These are phyloP conservation scores for Musa balbisiana DNA, from an alignment of 202 grass and related monocot species.

Conservation along the genomic window DNA sequence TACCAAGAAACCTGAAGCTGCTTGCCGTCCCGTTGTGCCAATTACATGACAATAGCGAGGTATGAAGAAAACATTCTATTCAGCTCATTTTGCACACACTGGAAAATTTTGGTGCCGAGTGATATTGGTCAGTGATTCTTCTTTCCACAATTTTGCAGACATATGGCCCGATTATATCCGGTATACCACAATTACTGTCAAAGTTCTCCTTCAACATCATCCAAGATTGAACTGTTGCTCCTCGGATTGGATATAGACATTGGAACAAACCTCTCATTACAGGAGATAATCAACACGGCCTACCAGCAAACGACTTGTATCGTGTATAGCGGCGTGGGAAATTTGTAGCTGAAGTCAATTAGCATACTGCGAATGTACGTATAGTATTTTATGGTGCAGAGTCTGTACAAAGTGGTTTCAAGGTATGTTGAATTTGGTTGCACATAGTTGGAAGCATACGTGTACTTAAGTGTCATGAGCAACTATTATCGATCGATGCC, in stretches of 20 bases:
- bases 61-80: background rate
- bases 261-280: too few relatives aligned
- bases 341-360: too few relatives aligned
- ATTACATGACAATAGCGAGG: constrained; percentile 45
- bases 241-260: too few relatives aligned
- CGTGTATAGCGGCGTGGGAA: too few relatives aligned
- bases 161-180: constrained; percentile 50
- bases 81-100: background rate
- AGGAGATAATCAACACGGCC: too few relatives aligned
- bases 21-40: constrained; percentile 47
- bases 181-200: constrained; percentile 39
- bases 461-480: background rate
- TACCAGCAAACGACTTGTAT: too few relatives aligned
- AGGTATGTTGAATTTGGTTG: background rate
- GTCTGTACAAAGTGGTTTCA: background rate
- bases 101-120: background rate
- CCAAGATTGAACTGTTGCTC: constrained; percentile 11
- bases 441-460: background rate
- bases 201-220: constrained; percentile 48
- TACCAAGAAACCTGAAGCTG: constrained; percentile 44
- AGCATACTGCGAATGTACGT: too few relatives aligned
- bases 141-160: constrained; percentile 28
- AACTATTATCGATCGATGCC: background rate
- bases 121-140: too few relatives aligned
- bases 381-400: too few relatives aligned